Conservation (phyloP, 176 grass and related monocot species). For the Eragrostis nindensis region DNA sequence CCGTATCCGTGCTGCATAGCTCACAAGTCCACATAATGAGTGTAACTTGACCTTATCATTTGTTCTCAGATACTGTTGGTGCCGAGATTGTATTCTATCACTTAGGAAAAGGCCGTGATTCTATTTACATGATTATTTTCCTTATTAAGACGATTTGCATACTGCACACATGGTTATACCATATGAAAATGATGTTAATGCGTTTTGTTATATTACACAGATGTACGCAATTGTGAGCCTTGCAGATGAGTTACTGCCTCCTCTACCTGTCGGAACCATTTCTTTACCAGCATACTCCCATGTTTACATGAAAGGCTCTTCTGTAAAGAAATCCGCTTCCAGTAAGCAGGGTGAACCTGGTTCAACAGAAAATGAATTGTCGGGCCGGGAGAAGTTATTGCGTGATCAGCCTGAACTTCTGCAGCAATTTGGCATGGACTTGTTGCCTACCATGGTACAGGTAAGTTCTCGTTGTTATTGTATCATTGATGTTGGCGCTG, state of each 20-base stretch:
- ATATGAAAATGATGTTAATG: slow-evolving; percentile 25
- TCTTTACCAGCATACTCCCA: slow-evolving; percentile 59
- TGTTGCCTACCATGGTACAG: slow-evolving; percentile 84
- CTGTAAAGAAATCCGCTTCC: slow-evolving; percentile 55
- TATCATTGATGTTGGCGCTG: slow-evolving; percentile 23
- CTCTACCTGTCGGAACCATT: slow-evolving; percentile 75
- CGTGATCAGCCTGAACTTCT: slow-evolving; percentile 88
- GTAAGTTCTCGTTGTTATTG: slow-evolving; percentile 35
- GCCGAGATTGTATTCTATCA: neutral
- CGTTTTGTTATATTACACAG: slow-evolving; percentile 47
- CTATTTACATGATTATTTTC: neutral
- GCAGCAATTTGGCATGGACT: slow-evolving; percentile 82
- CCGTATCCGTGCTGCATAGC: too few species aligned
- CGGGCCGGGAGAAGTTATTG: slow-evolving; percentile 78
- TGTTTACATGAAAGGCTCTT: slow-evolving; percentile 58
- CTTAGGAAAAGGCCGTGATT: neutral
- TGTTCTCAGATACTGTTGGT: neutral
- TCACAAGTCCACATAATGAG: neutral
- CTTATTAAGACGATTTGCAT: slow-evolving; percentile 13
- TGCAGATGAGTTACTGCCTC: slow-evolving; percentile 79
- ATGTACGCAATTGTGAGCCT: slow-evolving; percentile 91
- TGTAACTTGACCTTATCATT: neutral
- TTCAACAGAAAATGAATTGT: slow-evolving; percentile 51
- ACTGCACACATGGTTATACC: neutral
- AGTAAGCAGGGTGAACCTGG: slow-evolving; percentile 53